Percentiles rank a stretch among this genome's conserved stretches.
Conservation (phyloP, 2,329 filamentous ascomycete species). For the Colletotrichum sp. region DNA sequence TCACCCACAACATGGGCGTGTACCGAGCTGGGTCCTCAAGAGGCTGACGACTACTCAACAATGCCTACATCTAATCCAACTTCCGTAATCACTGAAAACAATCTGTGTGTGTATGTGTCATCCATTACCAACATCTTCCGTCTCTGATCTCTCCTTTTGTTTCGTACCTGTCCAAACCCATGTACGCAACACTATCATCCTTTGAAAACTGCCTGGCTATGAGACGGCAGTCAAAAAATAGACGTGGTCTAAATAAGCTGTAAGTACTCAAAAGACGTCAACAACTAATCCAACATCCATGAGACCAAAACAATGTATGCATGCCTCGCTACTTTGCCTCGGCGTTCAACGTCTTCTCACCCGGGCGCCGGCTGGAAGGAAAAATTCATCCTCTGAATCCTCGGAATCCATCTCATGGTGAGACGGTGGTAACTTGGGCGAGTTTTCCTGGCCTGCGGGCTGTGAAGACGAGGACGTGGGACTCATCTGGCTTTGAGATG, state of each 20-base stretch:
- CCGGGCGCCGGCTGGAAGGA: no score
- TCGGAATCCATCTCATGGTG: not conserved
- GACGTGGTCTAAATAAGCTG: not conserved
- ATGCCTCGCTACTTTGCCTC: not conserved
- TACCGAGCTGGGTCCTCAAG: not conserved
- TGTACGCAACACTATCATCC: not conserved
- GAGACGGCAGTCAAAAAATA: not conserved
- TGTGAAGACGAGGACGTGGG: not conserved
- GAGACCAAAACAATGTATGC: not conserved
- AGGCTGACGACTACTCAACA: not conserved
- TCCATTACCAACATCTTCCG: not conserved
- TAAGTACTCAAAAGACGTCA: not conserved
- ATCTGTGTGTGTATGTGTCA: not conserved
- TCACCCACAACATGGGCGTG: not conserved
- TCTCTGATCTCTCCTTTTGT: not conserved
- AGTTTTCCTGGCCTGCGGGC: not conserved
- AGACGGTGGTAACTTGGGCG: not conserved
- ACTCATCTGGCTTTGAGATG: not conserved
- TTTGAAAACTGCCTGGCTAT: not conserved
- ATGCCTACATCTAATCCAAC: not conserved
- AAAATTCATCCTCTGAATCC: not conserved
- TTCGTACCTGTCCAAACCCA: not conserved
- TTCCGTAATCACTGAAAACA: not conserved
- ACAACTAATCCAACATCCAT: not conserved
- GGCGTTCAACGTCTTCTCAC: not conserved